Percentiles rank a stretch among this genome's conserved stretches.
Conservation (phyloP, 345 rosid genomes). For the Citrus cavaleriei region DNA sequence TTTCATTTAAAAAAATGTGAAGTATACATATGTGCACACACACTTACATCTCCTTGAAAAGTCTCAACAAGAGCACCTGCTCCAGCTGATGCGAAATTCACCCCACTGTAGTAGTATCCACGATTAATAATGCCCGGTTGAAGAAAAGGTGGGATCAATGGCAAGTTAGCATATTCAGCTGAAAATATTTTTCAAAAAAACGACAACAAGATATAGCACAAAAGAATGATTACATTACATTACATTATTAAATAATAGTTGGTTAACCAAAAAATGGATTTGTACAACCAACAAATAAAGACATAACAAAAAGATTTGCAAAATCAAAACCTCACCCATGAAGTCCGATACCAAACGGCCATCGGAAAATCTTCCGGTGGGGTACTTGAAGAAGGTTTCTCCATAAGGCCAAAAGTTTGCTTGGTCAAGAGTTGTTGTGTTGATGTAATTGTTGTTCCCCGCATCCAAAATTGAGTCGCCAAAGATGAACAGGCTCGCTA, state of each 20-base stretch:
- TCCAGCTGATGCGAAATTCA: conserved; percentile 86
- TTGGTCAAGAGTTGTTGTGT: conserved; percentile 68
- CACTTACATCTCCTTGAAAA: conserved; percentile 48
- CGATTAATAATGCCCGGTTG: conserved; percentile 47
- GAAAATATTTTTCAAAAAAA: background rate
- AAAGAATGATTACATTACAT: background rate
- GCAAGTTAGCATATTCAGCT: conserved; percentile 74
- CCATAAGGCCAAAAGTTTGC: conserved; percentile 91
- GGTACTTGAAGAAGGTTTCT: conserved; percentile 56
- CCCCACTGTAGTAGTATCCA: conserved; percentile 41
- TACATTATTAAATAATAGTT: conserved; percentile 1
- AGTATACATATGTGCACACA: background rate
- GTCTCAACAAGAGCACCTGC: conserved; percentile 84
- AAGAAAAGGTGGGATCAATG: conserved; percentile 65
- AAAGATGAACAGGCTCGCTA: conserved; percentile 51
- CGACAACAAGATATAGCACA: conserved; percentile 10
- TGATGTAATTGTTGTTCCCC: conserved; percentile 85
- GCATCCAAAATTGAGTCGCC: conserved; percentile 81
- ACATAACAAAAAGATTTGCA: background rate
- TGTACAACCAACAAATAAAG: conserved; percentile 3
- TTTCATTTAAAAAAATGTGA: background rate
- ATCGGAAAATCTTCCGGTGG: conserved; percentile 87
- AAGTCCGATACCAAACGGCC: conserved; percentile 76
- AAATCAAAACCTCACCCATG: conserved; percentile 47
- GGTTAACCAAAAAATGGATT: conserved; percentile 21